These are phyloP conservation scores for Symbiotaphrina buchneri DNA, from an alignment of 495 filamentous ascomycete genomes.

Conservation along the genomic window DNA sequence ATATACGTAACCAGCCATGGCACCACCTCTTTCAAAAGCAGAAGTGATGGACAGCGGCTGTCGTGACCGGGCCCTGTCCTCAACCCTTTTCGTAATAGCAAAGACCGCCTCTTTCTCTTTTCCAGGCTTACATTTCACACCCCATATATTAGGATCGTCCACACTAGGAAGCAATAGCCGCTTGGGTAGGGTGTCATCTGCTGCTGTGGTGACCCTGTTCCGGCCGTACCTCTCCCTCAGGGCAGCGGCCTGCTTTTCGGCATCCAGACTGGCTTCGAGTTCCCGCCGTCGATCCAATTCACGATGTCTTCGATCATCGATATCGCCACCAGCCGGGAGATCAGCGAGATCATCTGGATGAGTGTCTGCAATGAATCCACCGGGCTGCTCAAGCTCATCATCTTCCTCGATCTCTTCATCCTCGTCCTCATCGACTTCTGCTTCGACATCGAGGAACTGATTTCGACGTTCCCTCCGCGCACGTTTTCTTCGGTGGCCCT, in stretches of 20 bases:
- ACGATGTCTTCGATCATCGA: slow-evolving; percentile 78
- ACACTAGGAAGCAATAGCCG: slow-evolving; percentile 79
- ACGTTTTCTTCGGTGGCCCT: slow-evolving; percentile 6
- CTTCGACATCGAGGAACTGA: slow-evolving; percentile 4
- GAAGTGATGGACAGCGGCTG: slow-evolving; percentile 60
- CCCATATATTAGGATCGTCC: slow-evolving; percentile 92
- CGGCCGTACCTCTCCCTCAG: slow-evolving; percentile 68
- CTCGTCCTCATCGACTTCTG: slow-evolving; percentile 4
- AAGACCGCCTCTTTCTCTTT: slow-evolving; percentile 86
- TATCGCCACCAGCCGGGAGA: slow-evolving; percentile 52
- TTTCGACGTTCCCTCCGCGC: slow-evolving; percentile 4
- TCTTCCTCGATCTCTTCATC: slow-evolving; percentile 6
- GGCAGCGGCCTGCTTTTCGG: slow-evolving; percentile 76
- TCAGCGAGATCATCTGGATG: slow-evolving; percentile 81
- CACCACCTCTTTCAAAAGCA: slow-evolving; percentile 70
- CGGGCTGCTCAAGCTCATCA: slow-evolving; percentile 39
- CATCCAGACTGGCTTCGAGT: slow-evolving; percentile 62
- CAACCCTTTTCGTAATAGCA: slow-evolving; percentile 65
- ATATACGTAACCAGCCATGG: slow-evolving; percentile 89
- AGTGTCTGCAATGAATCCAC: slow-evolving; percentile 62
- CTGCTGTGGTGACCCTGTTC: slow-evolving; percentile 26
- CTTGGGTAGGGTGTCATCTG: slow-evolving; percentile 45
- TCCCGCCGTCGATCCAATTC: slow-evolving; percentile 86
- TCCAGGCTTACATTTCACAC: slow-evolving; percentile 73
- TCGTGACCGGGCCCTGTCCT: slow-evolving; percentile 50